Evolutionary conservation across 75 land plant genomes (phyloP).

Genomic region (Ceratopteris richardii): DNA sequence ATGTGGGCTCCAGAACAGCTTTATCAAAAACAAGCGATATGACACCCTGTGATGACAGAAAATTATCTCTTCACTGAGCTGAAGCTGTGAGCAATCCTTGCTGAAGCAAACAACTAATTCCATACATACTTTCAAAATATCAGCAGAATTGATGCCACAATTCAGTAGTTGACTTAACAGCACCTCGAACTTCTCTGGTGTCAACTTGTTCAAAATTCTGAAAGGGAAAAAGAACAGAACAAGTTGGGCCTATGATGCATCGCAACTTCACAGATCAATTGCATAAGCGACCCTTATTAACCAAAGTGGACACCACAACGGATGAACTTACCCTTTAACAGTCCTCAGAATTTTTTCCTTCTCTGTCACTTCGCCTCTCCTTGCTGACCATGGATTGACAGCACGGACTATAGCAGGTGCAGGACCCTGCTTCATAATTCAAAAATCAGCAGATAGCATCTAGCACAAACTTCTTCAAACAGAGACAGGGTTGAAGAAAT

Average conservation of each 20-base stretch:
- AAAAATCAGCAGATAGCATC: too few species aligned
- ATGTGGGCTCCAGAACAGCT: constrained; percentile 89
- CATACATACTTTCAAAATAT: constrained; percentile 56
- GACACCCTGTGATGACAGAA: constrained; percentile 26
- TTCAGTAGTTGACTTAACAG: constrained; percentile 73
- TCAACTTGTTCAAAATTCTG: constrained; percentile 8
- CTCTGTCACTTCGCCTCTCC: constrained; percentile 71
- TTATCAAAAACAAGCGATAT: constrained; percentile 75
- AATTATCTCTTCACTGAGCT: too few species aligned
- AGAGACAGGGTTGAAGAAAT: too few species aligned
- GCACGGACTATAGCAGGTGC: constrained; percentile 40
- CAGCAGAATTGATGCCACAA: constrained; percentile 70
- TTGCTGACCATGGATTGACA: constrained; percentile 62
- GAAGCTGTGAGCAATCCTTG: too few species aligned
- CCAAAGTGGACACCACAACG: too few species aligned
- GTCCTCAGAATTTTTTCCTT: constrained; percentile 76
- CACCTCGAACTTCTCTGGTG: constrained; percentile 80
- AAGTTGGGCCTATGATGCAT: not conserved
- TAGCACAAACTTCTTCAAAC: too few species aligned
- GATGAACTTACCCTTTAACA: constrained; percentile 59
- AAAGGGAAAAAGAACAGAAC: not conserved
- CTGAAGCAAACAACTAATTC: too few species aligned
- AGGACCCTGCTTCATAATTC: constrained; percentile 19
- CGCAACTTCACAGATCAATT: too few species aligned
- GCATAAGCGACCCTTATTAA: too few species aligned